phyloP scores from a whole-genome alignment of 805 yeast species.

The Torulaspora microellipsoides region DNA sequence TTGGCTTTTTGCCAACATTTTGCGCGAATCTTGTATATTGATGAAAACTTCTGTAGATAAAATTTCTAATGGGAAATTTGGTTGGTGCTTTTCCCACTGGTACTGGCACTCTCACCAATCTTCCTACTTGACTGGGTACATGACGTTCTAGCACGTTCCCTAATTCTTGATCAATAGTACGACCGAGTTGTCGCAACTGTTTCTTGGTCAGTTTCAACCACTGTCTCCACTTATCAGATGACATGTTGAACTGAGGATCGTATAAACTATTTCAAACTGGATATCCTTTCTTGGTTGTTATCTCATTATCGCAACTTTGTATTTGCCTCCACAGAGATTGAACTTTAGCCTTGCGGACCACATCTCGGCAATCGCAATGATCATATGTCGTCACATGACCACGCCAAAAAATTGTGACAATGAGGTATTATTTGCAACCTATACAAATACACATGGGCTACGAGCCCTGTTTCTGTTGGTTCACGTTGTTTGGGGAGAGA shows the following conservation, averaged over 20 bases:
- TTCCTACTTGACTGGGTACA: slow-evolving; percentile 12
- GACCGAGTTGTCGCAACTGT: slow-evolving; percentile 21
- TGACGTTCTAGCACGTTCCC: slow-evolving; percentile 15
- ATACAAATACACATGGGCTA: too few species aligned
- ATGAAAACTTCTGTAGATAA: slow-evolving; percentile 4
- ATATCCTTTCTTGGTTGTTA: too few species aligned
- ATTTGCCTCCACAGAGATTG: too few species aligned
- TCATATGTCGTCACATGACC: slow-evolving; percentile 5
- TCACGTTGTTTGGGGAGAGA: too few species aligned
- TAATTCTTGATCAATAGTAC: slow-evolving; percentile 18
- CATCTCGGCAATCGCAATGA: too few species aligned
- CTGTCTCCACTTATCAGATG: slow-evolving; percentile 20
- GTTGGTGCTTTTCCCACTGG: slow-evolving; percentile 14
- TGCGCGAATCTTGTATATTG: background rate
- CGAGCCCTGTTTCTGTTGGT: too few species aligned
- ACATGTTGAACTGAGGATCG: slow-evolving; percentile 6
- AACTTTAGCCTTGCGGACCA: too few species aligned
- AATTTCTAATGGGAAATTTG: slow-evolving; percentile 6
- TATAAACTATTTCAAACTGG: too few species aligned
- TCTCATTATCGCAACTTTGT: too few species aligned
- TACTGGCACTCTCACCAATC: slow-evolving; percentile 14
- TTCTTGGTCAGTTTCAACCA: slow-evolving; percentile 21
- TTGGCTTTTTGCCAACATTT: background rate
- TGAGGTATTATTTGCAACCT: too few species aligned
- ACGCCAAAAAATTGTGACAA: too few species aligned